These are phyloP conservation scores for Suillus placidus DNA, from an alignment of 768 basidiomycete species.

Conservation along the genomic window DNA sequence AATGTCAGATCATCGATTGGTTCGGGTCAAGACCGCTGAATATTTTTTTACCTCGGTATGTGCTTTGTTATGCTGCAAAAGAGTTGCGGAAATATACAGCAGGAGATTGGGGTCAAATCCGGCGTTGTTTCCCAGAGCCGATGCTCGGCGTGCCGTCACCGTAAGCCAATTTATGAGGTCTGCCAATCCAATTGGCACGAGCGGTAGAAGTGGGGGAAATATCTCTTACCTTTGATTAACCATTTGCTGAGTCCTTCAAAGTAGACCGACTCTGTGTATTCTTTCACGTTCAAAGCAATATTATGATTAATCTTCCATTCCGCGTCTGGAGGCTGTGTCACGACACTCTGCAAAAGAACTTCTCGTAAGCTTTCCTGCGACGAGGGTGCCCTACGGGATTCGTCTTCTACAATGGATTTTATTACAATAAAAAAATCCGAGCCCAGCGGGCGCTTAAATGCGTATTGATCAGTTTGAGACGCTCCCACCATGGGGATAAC, in stretches of 20 bases:
- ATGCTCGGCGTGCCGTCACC: slow-evolving; percentile 51
- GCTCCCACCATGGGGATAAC: slow-evolving; percentile 8
- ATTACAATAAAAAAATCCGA: slow-evolving; percentile 56
- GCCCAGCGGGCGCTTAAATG: slow-evolving; percentile 46
- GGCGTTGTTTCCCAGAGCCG: slow-evolving; percentile 7
- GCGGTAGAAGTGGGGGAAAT: neutral
- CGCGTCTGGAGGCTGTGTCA: slow-evolving; percentile 50
- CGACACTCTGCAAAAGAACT: slow-evolving; percentile 56
- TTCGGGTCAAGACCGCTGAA: neutral
- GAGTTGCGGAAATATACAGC: slow-evolving; percentile 49
- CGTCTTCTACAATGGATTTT: slow-evolving; percentile 45
- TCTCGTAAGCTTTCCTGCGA: slow-evolving; percentile 44
- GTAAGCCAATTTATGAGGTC: slow-evolving; percentile 60
- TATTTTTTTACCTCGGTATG: slow-evolving; percentile 51
- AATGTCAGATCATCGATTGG: slow-evolving; percentile 24
- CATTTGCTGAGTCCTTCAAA: slow-evolving; percentile 52
- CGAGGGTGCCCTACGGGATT: slow-evolving; percentile 34
- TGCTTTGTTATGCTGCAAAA: slow-evolving; percentile 63
- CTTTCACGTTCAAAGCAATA: slow-evolving; percentile 58
- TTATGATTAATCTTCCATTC: slow-evolving; percentile 53
- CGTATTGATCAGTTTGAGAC: slow-evolving; percentile 5
- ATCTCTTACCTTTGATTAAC: slow-evolving; percentile 56
- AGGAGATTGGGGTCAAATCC: slow-evolving; percentile 58
- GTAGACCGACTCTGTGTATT: slow-evolving; percentile 61
- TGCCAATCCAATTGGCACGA: slow-evolving; percentile 30